A percentile compares a stretch with the other conserved stretches of the same genome.
Conservation (phyloP, 768 basidiomycete genomes). For the Pulveroboletus sp. region DNA sequence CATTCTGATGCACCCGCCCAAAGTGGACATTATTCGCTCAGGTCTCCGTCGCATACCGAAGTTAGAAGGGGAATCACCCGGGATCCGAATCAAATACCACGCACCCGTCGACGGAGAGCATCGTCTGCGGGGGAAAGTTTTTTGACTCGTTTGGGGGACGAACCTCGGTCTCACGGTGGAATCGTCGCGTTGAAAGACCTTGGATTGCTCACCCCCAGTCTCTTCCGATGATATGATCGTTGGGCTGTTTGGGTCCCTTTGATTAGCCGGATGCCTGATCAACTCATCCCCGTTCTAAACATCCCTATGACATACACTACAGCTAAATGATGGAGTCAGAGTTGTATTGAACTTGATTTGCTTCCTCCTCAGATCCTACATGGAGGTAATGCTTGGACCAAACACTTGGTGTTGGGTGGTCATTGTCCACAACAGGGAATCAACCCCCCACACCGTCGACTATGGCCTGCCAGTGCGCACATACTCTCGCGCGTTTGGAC, state of each 20-base stretch:
- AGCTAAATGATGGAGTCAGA: background rate
- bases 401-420: background rate
- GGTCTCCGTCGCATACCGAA: slow-evolving; percentile 7
- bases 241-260: background rate
- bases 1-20: slow-evolving; percentile 21
- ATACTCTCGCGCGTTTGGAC: background rate
- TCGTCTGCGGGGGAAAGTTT: slow-evolving; percentile 44
- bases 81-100: slow-evolving; percentile 10
- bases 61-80: background rate
- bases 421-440: background rate
- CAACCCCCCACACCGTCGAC: background rate
- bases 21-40: slow-evolving; percentile 6
- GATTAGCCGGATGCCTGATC: background rate
- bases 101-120: slow-evolving; percentile 37
- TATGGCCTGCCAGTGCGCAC: background rate
- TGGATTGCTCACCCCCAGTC: background rate
- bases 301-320: background rate
- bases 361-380: background rate
- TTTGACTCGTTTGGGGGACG: slow-evolving; percentile 2
- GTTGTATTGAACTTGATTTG: slow-evolving; percentile 1
- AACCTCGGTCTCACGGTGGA: background rate
- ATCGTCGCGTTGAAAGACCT: background rate
- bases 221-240: background rate
- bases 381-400: too few relatives aligned
- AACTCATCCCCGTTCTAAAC: background rate